Evolutionary conservation across 2,329 filamentous ascomycete genomes (phyloP).

Genomic region (Calonectria pteridis): DNA sequence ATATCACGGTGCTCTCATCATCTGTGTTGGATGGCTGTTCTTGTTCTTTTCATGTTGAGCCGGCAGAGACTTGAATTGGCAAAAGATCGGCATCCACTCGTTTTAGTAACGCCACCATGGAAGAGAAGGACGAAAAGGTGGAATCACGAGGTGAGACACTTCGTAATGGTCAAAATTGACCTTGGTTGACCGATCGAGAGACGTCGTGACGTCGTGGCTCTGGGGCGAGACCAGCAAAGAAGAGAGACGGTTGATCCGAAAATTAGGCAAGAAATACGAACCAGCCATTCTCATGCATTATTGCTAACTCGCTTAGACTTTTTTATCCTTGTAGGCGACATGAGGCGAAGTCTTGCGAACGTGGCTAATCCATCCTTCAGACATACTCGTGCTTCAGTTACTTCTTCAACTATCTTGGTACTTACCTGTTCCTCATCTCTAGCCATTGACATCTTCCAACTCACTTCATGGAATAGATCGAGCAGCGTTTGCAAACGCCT

Average conservation of each 20-base stretch:
- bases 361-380: neutral
- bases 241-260: neutral
- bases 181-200: neutral
- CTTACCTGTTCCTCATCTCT: neutral
- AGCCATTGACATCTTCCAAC: no score
- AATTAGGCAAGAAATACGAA: neutral
- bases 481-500: constrained; percentile 18
- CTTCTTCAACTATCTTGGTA: constrained; percentile 21
- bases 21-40: neutral
- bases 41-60: no score
- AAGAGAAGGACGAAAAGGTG: neutral
- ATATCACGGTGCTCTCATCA: neutral
- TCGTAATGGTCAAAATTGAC: neutral
- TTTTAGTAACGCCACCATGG: neutral
- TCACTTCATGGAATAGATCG: neutral
- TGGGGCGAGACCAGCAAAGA: constrained; percentile 5
- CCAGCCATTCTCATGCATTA: neutral
- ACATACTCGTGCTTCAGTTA: constrained; percentile 18
- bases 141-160: neutral
- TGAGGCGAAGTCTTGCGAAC: neutral
- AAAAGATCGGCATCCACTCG: no score
- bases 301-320: neutral
- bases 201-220: neutral
- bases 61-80: no score
- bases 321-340: neutral